phyloP scores from a whole-genome alignment of 352 stramenopile genomes.

The Phytopythium delawarense region DNA sequence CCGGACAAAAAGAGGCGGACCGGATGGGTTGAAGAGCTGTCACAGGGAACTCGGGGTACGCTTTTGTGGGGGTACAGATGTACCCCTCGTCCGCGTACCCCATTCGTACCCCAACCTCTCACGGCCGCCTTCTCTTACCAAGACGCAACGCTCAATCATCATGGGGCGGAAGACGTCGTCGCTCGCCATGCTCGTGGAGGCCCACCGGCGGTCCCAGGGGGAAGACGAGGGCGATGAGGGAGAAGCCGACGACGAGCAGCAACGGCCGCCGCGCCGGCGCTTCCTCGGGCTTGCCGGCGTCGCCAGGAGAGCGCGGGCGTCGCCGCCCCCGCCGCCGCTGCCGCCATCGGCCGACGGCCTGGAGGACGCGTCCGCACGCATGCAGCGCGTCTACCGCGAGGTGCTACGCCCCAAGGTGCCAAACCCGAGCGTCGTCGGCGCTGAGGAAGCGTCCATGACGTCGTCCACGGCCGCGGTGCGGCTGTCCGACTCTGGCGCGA shows the following conservation, averaged over 20 bases:
- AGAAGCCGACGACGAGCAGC: not conserved
- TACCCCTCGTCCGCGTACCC: no score
- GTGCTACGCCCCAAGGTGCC: conserved; percentile 6
- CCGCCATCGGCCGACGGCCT: not conserved
- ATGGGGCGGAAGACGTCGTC: conserved; percentile 21
- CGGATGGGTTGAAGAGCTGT: no score
- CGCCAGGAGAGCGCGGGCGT: not conserved
- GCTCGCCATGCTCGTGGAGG: conserved; percentile 19
- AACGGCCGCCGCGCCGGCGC: not conserved
- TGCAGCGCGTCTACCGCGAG: conserved; percentile 8
- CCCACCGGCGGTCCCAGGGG: conserved; percentile 10
- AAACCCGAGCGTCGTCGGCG: not conserved
- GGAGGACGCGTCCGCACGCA: conserved; percentile 4
- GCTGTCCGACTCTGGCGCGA: conserved; percentile 1
- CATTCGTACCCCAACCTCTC: no score
- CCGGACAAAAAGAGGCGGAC: no score
- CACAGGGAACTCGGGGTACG: no score
- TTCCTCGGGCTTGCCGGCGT: not conserved
- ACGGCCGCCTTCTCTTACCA: no score
- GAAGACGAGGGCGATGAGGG: not conserved
- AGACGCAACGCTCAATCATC: no score
- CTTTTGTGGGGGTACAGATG: no score
- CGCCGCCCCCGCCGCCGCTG: no score
- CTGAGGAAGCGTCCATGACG: not conserved
- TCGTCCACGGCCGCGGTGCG: conserved; percentile 5